Conservation (phyloP, 768 basidiomycete genomes). For the Phanerodontia chrysosporium region DNA sequence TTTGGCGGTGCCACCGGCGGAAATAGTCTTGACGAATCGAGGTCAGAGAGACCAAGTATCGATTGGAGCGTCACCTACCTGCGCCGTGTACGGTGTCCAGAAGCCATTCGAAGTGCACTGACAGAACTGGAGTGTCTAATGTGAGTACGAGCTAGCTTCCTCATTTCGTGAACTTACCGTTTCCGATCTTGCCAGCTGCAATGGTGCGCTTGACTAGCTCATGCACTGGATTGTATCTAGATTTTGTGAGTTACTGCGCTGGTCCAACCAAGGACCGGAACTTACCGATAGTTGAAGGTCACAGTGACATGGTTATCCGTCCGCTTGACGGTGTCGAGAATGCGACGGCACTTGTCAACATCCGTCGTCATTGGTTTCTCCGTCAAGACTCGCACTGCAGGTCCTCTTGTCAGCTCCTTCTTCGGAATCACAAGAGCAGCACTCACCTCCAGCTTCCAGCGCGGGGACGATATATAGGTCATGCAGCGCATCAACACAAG, state of each 20-base stretch:
- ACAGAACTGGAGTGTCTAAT: slow-evolving; percentile 39
- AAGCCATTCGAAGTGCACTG: slow-evolving; percentile 51
- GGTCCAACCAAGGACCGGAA: background rate
- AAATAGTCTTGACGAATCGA: slow-evolving; percentile 33
- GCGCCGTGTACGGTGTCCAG: slow-evolving; percentile 50
- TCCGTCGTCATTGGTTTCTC: slow-evolving; percentile 55
- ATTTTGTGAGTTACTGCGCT: background rate
- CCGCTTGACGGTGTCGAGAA: slow-evolving; percentile 40
- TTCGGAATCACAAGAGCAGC: background rate
- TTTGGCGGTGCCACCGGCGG: slow-evolving; percentile 46
- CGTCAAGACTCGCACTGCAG: slow-evolving; percentile 44
- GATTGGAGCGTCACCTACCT: slow-evolving; percentile 10
- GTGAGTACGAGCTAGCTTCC: background rate
- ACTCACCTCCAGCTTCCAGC: slow-evolving; percentile 37
- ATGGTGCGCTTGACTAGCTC: slow-evolving; percentile 45
- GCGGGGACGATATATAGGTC: slow-evolving; percentile 44
- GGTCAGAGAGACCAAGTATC: background rate
- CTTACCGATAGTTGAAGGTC: slow-evolving; percentile 39
- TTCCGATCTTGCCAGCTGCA: slow-evolving; percentile 43
- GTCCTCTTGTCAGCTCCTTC: background rate
- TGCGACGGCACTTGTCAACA: slow-evolving; percentile 41
- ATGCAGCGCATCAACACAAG: slow-evolving; percentile 46
- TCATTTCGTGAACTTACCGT: slow-evolving; percentile 27
- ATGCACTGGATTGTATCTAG: slow-evolving; percentile 44
- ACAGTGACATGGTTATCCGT: slow-evolving; percentile 39